phyloP scores from a whole-genome alignment of 2,329 filamentous ascomycete genomes.

The Monosporascus sp. region DNA sequence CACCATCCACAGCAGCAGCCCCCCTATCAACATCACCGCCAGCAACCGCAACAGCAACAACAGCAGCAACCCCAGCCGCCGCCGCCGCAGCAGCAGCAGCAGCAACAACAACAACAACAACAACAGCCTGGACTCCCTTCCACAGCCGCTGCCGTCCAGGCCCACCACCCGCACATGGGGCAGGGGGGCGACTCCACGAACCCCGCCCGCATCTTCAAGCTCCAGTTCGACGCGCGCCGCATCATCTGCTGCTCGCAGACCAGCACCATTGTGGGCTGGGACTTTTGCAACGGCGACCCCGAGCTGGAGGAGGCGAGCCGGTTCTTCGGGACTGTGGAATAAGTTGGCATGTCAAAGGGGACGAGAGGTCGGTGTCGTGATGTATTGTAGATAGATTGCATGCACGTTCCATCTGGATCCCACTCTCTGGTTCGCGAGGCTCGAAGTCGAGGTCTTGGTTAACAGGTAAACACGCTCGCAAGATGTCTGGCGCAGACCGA shows the following conservation, averaged over 20 bases:
- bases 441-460: too few species aligned
- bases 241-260: constrained; percentile 95
- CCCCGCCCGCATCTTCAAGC: constrained; percentile 75
- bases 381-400: not conserved
- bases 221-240: constrained; percentile 89
- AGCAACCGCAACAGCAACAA: constrained; percentile 5
- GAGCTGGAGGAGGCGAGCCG: constrained; percentile 72
- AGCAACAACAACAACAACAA: constrained; percentile 6
- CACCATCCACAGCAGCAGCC: constrained; percentile 3
- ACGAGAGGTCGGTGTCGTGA: not conserved
- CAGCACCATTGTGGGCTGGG: constrained; percentile 90
- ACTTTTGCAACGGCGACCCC: constrained; percentile 83
- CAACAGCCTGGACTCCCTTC: too few species aligned
- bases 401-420: too few species aligned
- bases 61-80: constrained; percentile 5
- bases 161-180: constrained; percentile 40
- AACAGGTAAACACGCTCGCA: too few species aligned
- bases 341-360: constrained; percentile 4
- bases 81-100: constrained; percentile 3
- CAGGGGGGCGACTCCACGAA: constrained; percentile 35
- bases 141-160: too few species aligned
- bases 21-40: constrained; percentile 3
- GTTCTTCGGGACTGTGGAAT: constrained; percentile 67
- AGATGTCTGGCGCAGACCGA: too few species aligned
- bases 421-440: too few species aligned